Evolutionary conservation across 2,329 filamentous ascomycete genomes (phyloP).

Genomic region (Aureobasidium leucospermi): DNA sequence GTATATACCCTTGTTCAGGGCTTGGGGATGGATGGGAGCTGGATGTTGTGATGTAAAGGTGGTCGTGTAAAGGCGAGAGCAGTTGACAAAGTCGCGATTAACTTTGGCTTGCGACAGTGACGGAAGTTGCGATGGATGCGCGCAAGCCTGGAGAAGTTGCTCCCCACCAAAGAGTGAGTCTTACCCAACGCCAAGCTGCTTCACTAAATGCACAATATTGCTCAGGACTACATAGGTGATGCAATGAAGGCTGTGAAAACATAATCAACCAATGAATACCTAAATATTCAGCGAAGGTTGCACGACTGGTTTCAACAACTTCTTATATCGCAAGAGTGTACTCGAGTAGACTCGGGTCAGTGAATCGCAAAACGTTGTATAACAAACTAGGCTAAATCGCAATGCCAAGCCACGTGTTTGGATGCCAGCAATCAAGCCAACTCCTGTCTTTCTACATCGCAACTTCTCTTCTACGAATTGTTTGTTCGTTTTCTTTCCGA

Average conservation of each 20-base stretch:
- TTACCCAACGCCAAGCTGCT: neutral
- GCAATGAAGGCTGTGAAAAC: too few species aligned
- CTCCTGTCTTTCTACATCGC: neutral
- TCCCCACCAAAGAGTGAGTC: neutral
- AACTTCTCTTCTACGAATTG: neutral
- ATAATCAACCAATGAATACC: too few species aligned
- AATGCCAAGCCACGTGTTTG: conserved; percentile 5
- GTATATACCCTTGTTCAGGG: neutral
- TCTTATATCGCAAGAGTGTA: too few species aligned
- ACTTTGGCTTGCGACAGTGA: neutral
- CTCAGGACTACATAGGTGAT: too few species aligned
- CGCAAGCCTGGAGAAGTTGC: neutral
- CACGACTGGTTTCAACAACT: too few species aligned
- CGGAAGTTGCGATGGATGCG: neutral
- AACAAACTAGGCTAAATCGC: neutral
- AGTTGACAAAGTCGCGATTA: neutral
- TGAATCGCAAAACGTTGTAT: too few species aligned
- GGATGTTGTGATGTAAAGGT: neutral
- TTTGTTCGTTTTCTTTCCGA: too few species aligned
- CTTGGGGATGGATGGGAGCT: neutral
- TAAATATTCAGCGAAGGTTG: too few species aligned
- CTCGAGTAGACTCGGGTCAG: too few species aligned
- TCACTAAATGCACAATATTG: neutral
- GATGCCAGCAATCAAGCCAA: neutral
- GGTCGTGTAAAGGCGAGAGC: too few species aligned